Base-by-base conservation (phyloP, 257 asterid species). In the Solanum clarkiae region DNA sequence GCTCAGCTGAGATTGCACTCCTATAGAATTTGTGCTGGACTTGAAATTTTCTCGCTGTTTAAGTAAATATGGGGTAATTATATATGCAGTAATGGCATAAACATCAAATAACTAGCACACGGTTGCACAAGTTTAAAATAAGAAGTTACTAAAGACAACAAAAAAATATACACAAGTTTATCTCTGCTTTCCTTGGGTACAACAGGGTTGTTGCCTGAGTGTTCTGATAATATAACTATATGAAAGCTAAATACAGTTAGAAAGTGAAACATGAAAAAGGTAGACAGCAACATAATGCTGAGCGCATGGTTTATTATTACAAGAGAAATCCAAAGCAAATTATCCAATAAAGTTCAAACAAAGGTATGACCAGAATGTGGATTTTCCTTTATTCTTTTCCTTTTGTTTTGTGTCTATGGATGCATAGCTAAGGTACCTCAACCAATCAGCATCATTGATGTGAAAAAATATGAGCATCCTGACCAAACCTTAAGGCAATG, bases 1-100 rank as follows among this genome's bases (percentile, higher is more conserved):
- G 62, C 94, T 88, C 83, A 94, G 92, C 87, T 96, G 99, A 86
- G 98, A 85, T 90, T 94, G 98, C 90, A 96, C 99, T 44, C 99
- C 99, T 87, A 96, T 90, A 51, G 97, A 93, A 87, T 87, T 93
- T 89, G 93, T 40, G 36, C 90, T 92, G 92, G 97, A 91, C 91
- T 89, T 93, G 86, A 96, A 94, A 86, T 94, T 94, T 85, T 94
- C 98, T 91, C 98, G 91, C 99, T 96, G 84, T 57, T 69, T 84
- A 87, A 86, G 89, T 60, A 59, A 90, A 84, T 80, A 59, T 84
- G 80, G 54, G 54, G 80, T 9, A 53, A 11, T 53, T 49, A 53
- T 53, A 79, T 79, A 10, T 26, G 63, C 49, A 53, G 47, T 79
- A 79, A 10, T 29, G 83, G 49, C 1, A 77, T 53, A 77, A 77